Evolutionary conservation across 345 rosid species (phyloP).

Genomic region (Populus ilicifolia): DNA sequence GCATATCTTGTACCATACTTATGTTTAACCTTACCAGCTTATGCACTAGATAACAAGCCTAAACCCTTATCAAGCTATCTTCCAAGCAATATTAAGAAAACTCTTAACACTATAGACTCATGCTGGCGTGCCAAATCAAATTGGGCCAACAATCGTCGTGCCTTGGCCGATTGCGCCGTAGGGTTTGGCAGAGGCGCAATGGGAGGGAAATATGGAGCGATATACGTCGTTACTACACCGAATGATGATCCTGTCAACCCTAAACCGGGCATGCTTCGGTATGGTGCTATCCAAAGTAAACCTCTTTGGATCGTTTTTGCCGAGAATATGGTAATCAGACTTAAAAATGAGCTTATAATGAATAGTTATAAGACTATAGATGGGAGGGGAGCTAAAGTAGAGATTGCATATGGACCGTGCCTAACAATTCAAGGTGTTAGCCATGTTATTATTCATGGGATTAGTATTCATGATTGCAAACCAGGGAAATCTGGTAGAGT

Average conservation of each 20-base stretch:
- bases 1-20: not conserved
- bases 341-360: conserved; percentile 20
- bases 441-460: conserved; percentile 28
- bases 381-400: conserved; percentile 26
- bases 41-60: not conserved
- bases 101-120: conserved; percentile 23
- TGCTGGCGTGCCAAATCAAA: conserved; percentile 18
- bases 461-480: conserved; percentile 25
- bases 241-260: conserved; percentile 26
- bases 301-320: conserved; percentile 27
- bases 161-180: conserved; percentile 22
- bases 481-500: conserved; percentile 17
- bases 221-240: conserved; percentile 17
- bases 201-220: conserved; percentile 20
- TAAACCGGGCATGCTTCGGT: conserved; percentile 24
- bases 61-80: conserved; percentile 9
- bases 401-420: conserved; percentile 25
- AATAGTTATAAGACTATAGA: conserved; percentile 26
- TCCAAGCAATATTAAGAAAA: not conserved
- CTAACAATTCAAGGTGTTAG: conserved; percentile 21
- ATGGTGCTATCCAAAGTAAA: conserved; percentile 15
- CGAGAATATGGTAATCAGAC: conserved; percentile 19
- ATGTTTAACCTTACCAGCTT: not conserved
- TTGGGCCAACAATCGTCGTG: conserved; percentile 18
- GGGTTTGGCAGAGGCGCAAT: conserved; percentile 21